Conservation (phyloP, 2,329 filamentous ascomycete genomes). For the Ophiocordyceps camponoti-leonardi region DNA sequence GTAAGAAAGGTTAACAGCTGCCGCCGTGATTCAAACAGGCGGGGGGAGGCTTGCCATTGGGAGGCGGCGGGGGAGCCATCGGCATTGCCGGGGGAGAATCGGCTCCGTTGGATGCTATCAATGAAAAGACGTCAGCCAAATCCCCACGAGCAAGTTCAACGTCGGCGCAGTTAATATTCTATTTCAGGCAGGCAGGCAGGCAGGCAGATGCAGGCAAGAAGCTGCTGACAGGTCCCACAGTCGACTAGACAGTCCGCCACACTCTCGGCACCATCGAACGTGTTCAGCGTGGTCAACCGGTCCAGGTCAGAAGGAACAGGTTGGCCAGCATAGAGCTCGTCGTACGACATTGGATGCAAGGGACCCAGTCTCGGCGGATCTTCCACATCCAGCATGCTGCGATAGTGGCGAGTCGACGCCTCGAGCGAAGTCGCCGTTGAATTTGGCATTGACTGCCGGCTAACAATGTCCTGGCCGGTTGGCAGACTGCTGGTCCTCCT, state of each 20-base stretch:
- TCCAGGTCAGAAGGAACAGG: background rate
- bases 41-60: conserved; percentile 19
- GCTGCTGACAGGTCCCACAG: conserved; percentile 16
- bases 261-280: background rate
- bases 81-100: conserved; percentile 22
- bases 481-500: conserved; percentile 18
- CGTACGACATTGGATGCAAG: conserved; percentile 25
- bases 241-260: conserved; percentile 1
- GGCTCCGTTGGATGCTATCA: conserved; percentile 27
- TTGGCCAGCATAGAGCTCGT: conserved; percentile 23
- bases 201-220: conserved; percentile 7
- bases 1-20: conserved; percentile 11
- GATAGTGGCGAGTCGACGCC: conserved; percentile 17
- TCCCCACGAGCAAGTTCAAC: background rate
- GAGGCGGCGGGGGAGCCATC: conserved; percentile 23
- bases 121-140: conserved; percentile 5
- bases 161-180: background rate
- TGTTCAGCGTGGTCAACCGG: background rate
- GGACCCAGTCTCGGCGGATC: conserved; percentile 26
- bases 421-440: conserved; percentile 3
- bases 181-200: conserved; percentile 2
- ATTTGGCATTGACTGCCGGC: conserved; percentile 1
- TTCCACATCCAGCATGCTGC: conserved; percentile 38
- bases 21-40: conserved; percentile 17
- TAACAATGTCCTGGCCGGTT: conserved; percentile 4